These are phyloP conservation scores for Suillus variegatus DNA, from an alignment of 768 basidiomycete species.

Conservation along the genomic window DNA sequence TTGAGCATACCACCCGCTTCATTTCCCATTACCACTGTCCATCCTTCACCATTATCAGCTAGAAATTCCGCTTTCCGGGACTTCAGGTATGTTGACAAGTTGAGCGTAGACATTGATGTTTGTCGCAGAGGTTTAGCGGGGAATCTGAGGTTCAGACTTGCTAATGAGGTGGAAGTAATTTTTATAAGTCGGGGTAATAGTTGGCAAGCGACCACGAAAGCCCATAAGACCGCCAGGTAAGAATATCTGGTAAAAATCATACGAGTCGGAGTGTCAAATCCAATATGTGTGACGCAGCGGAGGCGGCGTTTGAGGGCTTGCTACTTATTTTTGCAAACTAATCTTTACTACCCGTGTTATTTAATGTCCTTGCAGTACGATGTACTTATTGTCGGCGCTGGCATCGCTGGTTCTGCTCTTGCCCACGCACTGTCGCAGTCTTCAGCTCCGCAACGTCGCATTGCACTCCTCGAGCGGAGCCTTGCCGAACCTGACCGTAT, in stretches of 20 bases:
- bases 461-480: constrained; percentile 89
- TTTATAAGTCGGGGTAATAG: background rate
- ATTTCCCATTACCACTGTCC: constrained; percentile 93
- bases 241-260: background rate
- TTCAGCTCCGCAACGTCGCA: constrained; percentile 47
- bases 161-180: background rate
- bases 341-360: background rate
- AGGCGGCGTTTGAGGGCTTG: background rate
- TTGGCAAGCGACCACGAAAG: background rate
- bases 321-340: background rate
- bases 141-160: background rate
- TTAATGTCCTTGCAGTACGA: constrained; percentile 49
- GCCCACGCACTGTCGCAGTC: constrained; percentile 79
- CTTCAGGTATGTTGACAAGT: constrained; percentile 41
- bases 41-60: constrained; percentile 55
- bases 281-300: background rate
- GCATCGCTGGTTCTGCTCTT: constrained; percentile 85
- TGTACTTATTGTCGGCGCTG: constrained; percentile 89
- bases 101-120: constrained; percentile 21
- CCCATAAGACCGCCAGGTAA: background rate
- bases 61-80: constrained; percentile 63
- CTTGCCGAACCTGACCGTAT: constrained; percentile 93
- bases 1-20: constrained; percentile 82
- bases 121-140: background rate
- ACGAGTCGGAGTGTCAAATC: background rate